Percentiles rank a stretch among this genome's conserved stretches.
These are phyloP conservation scores for Boeremia exigua DNA, from an alignment of 2,329 filamentous ascomycete species.

Conservation along the genomic window DNA sequence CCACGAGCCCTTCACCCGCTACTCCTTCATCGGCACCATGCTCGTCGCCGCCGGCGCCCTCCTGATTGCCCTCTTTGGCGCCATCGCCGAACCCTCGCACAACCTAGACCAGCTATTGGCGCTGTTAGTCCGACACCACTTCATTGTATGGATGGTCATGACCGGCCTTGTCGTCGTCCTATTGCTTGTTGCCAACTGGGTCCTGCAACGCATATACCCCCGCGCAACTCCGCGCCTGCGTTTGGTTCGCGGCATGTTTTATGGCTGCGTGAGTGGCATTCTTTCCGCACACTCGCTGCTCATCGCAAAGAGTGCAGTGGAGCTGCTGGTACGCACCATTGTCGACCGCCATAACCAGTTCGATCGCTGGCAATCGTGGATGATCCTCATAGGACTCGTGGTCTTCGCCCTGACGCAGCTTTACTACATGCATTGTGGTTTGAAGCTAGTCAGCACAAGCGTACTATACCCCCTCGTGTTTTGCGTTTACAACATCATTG, in stretches of 20 bases:
- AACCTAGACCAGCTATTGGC: slow-evolving; percentile 80
- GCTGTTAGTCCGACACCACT: slow-evolving; percentile 74
- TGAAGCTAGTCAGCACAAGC: slow-evolving; percentile 94
- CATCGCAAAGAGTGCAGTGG: slow-evolving; percentile 94
- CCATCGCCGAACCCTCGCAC: slow-evolving; percentile 91
- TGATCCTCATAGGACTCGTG: slow-evolving; percentile 82
- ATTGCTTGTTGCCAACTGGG: slow-evolving; percentile 62
- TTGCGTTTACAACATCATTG: slow-evolving; percentile 98
- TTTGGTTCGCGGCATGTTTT: slow-evolving; percentile 81
- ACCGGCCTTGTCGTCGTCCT: slow-evolving; percentile 75
- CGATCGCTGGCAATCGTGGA: slow-evolving; percentile 92
- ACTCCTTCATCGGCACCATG: slow-evolving; percentile 88
- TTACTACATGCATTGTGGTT: slow-evolving; percentile 91
- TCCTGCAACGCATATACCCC: slow-evolving; percentile 48
- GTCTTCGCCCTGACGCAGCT: slow-evolving; percentile 85
- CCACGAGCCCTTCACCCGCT: slow-evolving; percentile 90
- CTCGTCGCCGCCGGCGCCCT: slow-evolving; percentile 89
- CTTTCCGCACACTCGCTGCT: slow-evolving; percentile 92
- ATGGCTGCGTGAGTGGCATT: slow-evolving; percentile 86
- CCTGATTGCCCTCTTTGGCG: slow-evolving; percentile 91
- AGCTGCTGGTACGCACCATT: slow-evolving; percentile 86
- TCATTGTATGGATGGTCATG: slow-evolving; percentile 86
- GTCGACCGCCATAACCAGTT: slow-evolving; percentile 91
- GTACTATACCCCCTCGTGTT: slow-evolving; percentile 97
- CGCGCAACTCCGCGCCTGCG: slow-evolving; percentile 68